A percentile compares a stretch with the other conserved stretches of the same genome.
These are phyloP conservation scores for Danielia oregonensis DNA, from an alignment of 805 yeast genomes.

Conservation along the genomic window DNA sequence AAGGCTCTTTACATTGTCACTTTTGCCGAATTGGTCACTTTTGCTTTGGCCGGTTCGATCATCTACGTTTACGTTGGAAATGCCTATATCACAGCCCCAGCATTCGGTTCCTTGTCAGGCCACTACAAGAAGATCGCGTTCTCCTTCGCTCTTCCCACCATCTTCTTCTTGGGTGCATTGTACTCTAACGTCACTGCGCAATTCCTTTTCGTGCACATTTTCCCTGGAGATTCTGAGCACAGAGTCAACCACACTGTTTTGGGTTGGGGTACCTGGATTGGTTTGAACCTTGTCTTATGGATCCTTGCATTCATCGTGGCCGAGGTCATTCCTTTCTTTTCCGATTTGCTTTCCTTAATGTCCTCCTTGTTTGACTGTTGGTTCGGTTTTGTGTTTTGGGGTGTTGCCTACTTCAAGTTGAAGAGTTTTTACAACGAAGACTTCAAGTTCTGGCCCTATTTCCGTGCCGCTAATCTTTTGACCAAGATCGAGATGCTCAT, in stretches of 20 bases:
- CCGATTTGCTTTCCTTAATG: conserved; percentile 55
- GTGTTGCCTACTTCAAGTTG: conserved; percentile 51
- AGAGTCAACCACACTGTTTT: conserved; percentile 43
- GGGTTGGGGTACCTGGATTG: conserved; percentile 55
- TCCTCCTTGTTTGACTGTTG: conserved; percentile 61
- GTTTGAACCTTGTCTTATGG: conserved; percentile 44
- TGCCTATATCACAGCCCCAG: conserved; percentile 54
- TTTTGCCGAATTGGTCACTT: conserved; percentile 44
- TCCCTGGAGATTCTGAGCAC: conserved; percentile 40
- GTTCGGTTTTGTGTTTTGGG: conserved; percentile 66
- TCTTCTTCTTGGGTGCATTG: conserved; percentile 52
- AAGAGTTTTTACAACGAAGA: conserved; percentile 20
- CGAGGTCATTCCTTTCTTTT: conserved; percentile 62
- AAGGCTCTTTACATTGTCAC: conserved; percentile 55
- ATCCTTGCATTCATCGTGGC: conserved; percentile 54
- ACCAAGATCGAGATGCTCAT: conserved; percentile 36
- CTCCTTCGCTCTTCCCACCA: conserved; percentile 59
- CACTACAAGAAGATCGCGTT: conserved; percentile 51
- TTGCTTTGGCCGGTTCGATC: conserved; percentile 53
- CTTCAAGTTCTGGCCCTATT: conserved; percentile 22
- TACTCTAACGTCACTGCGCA: conserved; percentile 54
- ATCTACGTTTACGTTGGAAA: conserved; percentile 57
- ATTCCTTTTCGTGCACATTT: conserved; percentile 47
- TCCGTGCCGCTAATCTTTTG: conserved; percentile 20
- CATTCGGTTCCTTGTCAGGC: conserved; percentile 49